A percentile compares a stretch with the other conserved stretches of the same genome.
Conservation (phyloP, 202 grass and related monocot genomes). For the Bolboschoenoplectus hybrid region DNA sequence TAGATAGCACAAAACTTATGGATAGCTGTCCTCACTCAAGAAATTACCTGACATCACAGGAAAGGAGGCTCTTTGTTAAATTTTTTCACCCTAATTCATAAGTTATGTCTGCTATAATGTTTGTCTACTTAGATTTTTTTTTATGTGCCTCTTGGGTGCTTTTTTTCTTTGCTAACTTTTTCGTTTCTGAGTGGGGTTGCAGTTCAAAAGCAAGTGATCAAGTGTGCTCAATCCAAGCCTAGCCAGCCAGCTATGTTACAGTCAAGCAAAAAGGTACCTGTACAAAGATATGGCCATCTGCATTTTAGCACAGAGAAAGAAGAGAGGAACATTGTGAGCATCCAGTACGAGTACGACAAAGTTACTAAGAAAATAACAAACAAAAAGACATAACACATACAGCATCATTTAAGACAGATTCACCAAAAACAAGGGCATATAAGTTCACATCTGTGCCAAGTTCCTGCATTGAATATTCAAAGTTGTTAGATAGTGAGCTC, state of each 20-base stretch:
- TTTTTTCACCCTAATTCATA: constrained; percentile 19
- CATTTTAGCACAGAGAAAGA: constrained; percentile 49
- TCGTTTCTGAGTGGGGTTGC: not conserved
- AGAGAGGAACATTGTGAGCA: constrained; percentile 44
- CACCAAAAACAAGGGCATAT: constrained; percentile 97
- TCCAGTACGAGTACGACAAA: constrained; percentile 27
- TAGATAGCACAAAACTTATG: not conserved
- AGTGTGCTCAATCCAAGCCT: constrained; percentile 35
- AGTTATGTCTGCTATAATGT: not conserved
- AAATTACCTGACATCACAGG: not conserved
- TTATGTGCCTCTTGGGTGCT: not conserved
- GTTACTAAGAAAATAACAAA: constrained; percentile 19
- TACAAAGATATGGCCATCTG: constrained; percentile 99
- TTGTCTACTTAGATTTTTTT: not conserved
- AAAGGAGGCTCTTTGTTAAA: not conserved
- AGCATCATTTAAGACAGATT: constrained; percentile 98
- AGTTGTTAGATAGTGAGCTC: constrained; percentile 20
- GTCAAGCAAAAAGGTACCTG: constrained; percentile 64
- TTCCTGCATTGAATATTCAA: constrained; percentile 64
- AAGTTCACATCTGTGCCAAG: constrained; percentile 93
- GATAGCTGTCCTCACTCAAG: not conserved
- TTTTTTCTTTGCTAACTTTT: not conserved
- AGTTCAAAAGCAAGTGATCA: constrained; percentile 15
- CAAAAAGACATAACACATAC: constrained; percentile 51
- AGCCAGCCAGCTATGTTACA: not conserved